A percentile compares a stretch with the other conserved stretches of the same genome.
Conservation (phyloP, 1,139 yeast species). For the Sugiyamaella xylanicola region DNA sequence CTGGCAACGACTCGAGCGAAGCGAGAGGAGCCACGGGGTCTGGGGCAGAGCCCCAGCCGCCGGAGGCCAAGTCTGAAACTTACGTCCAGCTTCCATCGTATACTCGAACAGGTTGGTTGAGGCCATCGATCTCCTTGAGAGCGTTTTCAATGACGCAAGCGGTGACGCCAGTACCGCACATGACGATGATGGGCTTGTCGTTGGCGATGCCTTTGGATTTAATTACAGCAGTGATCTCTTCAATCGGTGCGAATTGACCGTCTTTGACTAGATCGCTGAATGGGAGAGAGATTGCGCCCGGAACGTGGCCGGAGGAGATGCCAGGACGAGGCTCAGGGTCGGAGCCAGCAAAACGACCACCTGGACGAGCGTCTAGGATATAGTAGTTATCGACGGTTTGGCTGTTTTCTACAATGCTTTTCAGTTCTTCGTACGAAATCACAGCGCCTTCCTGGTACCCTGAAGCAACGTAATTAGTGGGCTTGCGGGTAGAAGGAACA, state of each 20-base stretch:
- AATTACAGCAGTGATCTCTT: conserved; percentile 52
- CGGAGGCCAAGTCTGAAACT: conserved; percentile 16
- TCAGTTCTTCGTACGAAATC: conserved; percentile 64
- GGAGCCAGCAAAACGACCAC: conserved; percentile 71
- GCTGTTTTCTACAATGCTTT: conserved; percentile 54
- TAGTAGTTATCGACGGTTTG: conserved; percentile 45
- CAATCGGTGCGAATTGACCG: conserved; percentile 51
- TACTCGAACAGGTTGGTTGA: conserved; percentile 55
- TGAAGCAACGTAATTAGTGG: conserved; percentile 46
- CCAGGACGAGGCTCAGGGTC: conserved; percentile 90
- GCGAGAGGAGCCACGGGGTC: neutral
- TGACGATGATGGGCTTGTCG: conserved; percentile 68
- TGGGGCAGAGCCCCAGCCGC: neutral
- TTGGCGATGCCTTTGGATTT: conserved; percentile 44
- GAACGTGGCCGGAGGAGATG: conserved; percentile 84
- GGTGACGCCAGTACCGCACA: conserved; percentile 97
- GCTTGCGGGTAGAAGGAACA: conserved; percentile 25
- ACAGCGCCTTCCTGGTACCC: conserved; percentile 53
- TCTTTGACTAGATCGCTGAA: conserved; percentile 56
- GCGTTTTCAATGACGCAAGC: conserved; percentile 82
- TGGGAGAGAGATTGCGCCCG: conserved; percentile 78
- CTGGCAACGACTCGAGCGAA: neutral
- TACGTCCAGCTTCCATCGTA: conserved; percentile 95
- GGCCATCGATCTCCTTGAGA: conserved; percentile 57
- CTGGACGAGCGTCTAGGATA: conserved; percentile 80